These are phyloP conservation scores for Fusarium clavum DNA, from an alignment of 2,329 filamentous ascomycete genomes.

Conservation along the genomic window DNA sequence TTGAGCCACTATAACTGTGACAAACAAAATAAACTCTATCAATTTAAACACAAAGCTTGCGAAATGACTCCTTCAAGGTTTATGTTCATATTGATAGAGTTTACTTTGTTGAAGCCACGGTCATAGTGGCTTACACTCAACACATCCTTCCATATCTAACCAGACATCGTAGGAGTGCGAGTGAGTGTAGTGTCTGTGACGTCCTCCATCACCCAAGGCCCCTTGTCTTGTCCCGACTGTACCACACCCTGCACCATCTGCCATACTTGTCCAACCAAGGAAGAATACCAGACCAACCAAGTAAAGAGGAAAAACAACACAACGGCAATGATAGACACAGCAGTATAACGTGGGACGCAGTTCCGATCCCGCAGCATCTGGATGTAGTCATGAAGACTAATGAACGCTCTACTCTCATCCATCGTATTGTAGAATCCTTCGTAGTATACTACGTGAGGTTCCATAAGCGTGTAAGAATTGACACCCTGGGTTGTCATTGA, in stretches of 20 bases:
- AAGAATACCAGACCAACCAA: conserved; percentile 11
- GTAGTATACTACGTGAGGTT: conserved; percentile 49
- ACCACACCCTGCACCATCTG: not conserved
- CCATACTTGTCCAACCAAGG: conserved; percentile 23
- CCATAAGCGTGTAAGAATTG: conserved; percentile 39
- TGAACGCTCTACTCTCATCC: conserved; percentile 37
- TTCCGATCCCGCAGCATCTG: conserved; percentile 24
- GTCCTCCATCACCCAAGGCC: not conserved
- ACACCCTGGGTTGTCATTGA: conserved; percentile 21
- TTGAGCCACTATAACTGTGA: not conserved
- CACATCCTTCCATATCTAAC: not conserved
- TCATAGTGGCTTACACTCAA: not conserved
- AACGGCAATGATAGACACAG: conserved; percentile 28
- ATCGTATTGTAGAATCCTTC: conserved; percentile 38
- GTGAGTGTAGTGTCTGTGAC: not conserved
- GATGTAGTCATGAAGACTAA: conserved; percentile 41
- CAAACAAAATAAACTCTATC: no score
- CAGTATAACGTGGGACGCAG: conserved; percentile 19
- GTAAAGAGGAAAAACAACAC: not conserved
- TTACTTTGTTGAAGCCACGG: no score
- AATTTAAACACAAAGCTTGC: no score
- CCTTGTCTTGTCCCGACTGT: not conserved
- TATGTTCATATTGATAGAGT: no score
- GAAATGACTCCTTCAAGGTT: no score
- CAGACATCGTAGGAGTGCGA: not conserved